Conservation (phyloP, 495 filamentous ascomycete species). For the Penicillium salamii region DNA sequence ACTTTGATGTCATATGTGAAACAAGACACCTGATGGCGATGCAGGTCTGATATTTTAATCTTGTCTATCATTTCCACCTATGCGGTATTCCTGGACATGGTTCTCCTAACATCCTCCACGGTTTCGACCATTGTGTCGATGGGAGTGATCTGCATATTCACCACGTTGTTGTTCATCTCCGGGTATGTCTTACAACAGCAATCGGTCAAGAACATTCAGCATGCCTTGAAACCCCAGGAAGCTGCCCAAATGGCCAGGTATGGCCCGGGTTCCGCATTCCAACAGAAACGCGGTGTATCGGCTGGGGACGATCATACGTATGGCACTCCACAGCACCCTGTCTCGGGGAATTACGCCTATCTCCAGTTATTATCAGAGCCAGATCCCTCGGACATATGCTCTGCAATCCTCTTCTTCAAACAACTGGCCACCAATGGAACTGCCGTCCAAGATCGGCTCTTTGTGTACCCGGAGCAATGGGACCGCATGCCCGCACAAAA, state of each 20-base stretch:
- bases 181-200: conserved; percentile 71
- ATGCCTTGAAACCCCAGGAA: conserved; percentile 49
- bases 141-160: conserved; percentile 57
- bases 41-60: conserved; percentile 20
- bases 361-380: conserved; percentile 44
- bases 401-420: conserved; percentile 45
- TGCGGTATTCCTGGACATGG: conserved; percentile 32
- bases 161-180: conserved; percentile 63
- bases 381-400: conserved; percentile 46
- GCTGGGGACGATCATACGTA: conserved; percentile 10
- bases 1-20: conserved; percentile 31
- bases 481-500: conserved; percentile 27
- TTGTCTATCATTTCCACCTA: conserved; percentile 9
- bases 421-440: conserved; percentile 35
- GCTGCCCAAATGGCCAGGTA: conserved; percentile 12
- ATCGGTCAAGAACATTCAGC: conserved; percentile 61
- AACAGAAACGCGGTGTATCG: conserved; percentile 21
- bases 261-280: conserved; percentile 23
- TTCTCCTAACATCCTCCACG: conserved; percentile 45
- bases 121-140: conserved; percentile 44
- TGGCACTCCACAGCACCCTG: conserved; percentile 4
- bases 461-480: conserved; percentile 50
- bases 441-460: conserved; percentile 43
- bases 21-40: conserved; percentile 15
- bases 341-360: conserved; percentile 40